phyloP scores from a whole-genome alignment of 2,329 filamentous ascomycete species.

The Neonectria coccinea region DNA sequence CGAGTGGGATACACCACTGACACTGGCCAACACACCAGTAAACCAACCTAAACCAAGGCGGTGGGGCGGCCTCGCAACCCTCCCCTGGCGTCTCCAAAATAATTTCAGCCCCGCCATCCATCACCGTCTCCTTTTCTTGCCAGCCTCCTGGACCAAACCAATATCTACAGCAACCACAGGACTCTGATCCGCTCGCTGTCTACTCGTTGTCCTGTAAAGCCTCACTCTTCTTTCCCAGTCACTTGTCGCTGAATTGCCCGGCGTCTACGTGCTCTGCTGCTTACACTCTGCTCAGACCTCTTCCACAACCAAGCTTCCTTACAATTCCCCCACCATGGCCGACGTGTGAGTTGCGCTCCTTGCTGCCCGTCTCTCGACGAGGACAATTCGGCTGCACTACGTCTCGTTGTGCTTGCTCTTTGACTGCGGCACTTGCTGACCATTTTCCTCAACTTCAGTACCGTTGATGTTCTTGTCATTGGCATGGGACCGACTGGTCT shows the following conservation, averaged over 20 bases:
- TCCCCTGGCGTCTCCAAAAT: slow-evolving; percentile 50
- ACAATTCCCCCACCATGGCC: slow-evolving; percentile 53
- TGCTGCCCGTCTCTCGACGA: neutral
- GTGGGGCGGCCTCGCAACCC: slow-evolving; percentile 25
- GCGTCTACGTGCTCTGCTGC: slow-evolving; percentile 37
- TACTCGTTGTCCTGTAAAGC: slow-evolving; percentile 43
- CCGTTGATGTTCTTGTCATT: slow-evolving; percentile 97
- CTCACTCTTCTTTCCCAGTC: slow-evolving; percentile 35
- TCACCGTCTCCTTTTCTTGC: slow-evolving; percentile 50
- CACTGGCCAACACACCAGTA: slow-evolving; percentile 5
- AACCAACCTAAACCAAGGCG: slow-evolving; percentile 19
- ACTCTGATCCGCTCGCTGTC: slow-evolving; percentile 43
- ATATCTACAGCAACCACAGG: slow-evolving; percentile 47
- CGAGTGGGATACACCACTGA: neutral
- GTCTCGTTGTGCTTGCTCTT: neutral
- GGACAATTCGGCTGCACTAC: slow-evolving; percentile 11
- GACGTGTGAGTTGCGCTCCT: slow-evolving; percentile 52
- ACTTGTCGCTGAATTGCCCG: slow-evolving; percentile 31
- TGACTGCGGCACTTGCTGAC: slow-evolving; percentile 33
- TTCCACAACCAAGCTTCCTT: slow-evolving; percentile 30
- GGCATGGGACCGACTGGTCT: slow-evolving; percentile 97
- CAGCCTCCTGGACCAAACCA: slow-evolving; percentile 43
- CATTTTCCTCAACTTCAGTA: slow-evolving; percentile 61
- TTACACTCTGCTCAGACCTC: slow-evolving; percentile 28
- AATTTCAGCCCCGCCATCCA: slow-evolving; percentile 58